Base-by-base conservation (phyloP, 2,329 filamentous ascomycete genomes). In the Sphaerulina populicola region DNA sequence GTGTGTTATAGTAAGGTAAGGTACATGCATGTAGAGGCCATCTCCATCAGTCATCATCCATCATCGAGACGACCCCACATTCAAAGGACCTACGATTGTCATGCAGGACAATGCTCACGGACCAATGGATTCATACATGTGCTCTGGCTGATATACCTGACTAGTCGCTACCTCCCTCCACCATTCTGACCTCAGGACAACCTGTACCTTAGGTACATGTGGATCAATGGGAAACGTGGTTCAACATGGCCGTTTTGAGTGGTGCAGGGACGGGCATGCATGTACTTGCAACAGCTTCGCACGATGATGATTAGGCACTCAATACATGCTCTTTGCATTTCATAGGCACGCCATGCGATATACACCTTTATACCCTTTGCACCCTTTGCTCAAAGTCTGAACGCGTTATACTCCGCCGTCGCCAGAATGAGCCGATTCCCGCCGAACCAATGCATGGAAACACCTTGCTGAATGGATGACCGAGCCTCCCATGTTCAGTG, bases 401-500 rank as follows among this genome's bases (percentile, higher is more conserved):
- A 15, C 5, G 15, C 12, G 39, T 18, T 12, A 6, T 10, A 12
- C 39, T 23, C 15, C 39, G 14, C 14, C 12, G 5, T 15, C 12
- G 18, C n/a, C 37, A 39, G 18, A 12, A 42, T 27, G 36, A 37
- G 46, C 38, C 15, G n/a, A 27, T 10, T 41, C 36, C 40, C 31
- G 45, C 37, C n/a, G 30, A 23, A 23, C 23, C 33, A 37, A 27
- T 44, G 33, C 33, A 48, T 40, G 11, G 30, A 37, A 42, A 53
- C 48, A 42, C 43, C 51, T 45, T 44, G 42, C 51, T 44, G 35
- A 46, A 45, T 12, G 11, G 12, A 44, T 14, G 21, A 18, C 38
- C 21, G 40, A 12, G 10, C 31, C 27, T 14, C 21, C n/a, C 42
- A 7, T 33, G 23, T 36, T 37, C 33, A 44, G 33, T 41, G 36